Evolutionary conservation across 1,139 yeast genomes (phyloP), one percentile per base, ranked within the genome.

Genomic region (Lodderomyces orthopsilosis): DNA sequence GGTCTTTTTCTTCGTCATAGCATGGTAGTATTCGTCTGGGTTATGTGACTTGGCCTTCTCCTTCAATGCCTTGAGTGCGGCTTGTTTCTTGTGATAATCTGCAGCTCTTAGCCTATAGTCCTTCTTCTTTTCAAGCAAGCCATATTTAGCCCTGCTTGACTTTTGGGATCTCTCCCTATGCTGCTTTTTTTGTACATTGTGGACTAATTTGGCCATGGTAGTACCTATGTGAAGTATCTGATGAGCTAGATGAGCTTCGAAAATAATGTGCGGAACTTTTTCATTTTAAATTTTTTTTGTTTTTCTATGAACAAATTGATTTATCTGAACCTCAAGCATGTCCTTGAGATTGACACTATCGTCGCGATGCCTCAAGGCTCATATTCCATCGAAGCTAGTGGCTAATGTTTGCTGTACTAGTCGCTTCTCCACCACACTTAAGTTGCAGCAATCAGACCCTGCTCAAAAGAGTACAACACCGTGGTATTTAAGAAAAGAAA

Each of bases 21-120:
- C 93, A 77, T 89, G 96, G 65, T 90, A 89, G 67, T 86, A 93
- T 63, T 93, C 98, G 74, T 93, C 98, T n/a, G 95, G 95, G 61
- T 93, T 93, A 54, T 90, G 77, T 38, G 75, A 75, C 37, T 74
- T 70, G 1, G 87, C 95, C 61, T 89, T 89, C 40, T 74, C 74
- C 55, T 87, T 79, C 50, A 93, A 75, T 1, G 85, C 76, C 64
- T 86, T 86, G 43, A 93, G 66, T 19, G 93, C 89, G 17, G 88
- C 87, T 63, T 93, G 91, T 59, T 93, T 93, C 63, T 81, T 77
- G 64, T 93, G 98, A 59, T 75, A 90, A 61, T 93, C 96, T 40
- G 79, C 82, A 1, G 98, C 95, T 64, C 98, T 80, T 40, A 89
- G 77, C 55, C 79, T 81, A 65, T 93, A 93, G 65, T 93, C 98